Conservation (phyloP, 2,329 filamentous ascomycete genomes). For the Verruconis gallopava region DNA sequence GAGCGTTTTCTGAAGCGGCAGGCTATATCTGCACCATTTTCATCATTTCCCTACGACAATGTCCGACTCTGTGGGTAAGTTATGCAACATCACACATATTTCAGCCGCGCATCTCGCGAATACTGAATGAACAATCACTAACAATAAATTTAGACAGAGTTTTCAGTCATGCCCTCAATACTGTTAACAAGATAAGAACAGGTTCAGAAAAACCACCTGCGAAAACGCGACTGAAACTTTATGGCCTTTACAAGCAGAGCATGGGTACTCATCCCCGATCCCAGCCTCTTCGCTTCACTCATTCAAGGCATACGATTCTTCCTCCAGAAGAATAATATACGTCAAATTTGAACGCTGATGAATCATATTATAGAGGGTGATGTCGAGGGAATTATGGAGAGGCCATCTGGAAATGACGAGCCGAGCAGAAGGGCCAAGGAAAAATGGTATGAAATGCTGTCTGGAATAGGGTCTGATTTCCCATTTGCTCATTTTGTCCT, state of each 20-base stretch:
- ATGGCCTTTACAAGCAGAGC: slow-evolving; percentile 97
- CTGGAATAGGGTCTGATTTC: neutral
- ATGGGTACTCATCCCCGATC: slow-evolving; percentile 50
- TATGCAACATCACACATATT: neutral
- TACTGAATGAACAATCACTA: slow-evolving; percentile 2
- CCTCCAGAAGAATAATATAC: neutral
- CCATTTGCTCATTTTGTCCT: slow-evolving; percentile 10
- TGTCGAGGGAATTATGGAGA: slow-evolving; percentile 84
- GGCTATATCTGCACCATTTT: neutral
- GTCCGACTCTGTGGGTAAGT: slow-evolving; percentile 30
- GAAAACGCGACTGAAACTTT: slow-evolving; percentile 73
- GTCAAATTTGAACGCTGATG: slow-evolving; percentile 4
- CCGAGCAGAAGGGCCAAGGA: slow-evolving; percentile 43
- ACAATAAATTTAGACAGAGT: slow-evolving; percentile 59
- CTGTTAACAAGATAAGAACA: slow-evolving; percentile 94
- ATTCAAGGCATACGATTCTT: too few relatives aligned
- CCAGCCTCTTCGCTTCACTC: neutral
- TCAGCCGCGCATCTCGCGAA: slow-evolving; percentile 10
- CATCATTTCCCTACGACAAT: slow-evolving; percentile 14
- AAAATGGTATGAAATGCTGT: slow-evolving; percentile 45
- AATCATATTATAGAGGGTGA: slow-evolving; percentile 57
- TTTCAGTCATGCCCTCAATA: slow-evolving; percentile 97
- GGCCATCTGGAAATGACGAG: slow-evolving; percentile 45
- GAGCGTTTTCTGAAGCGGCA: neutral
- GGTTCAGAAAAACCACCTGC: slow-evolving; percentile 81